Base-by-base conservation (phyloP, 768 basidiomycete species). In the Collybia sordida region DNA sequence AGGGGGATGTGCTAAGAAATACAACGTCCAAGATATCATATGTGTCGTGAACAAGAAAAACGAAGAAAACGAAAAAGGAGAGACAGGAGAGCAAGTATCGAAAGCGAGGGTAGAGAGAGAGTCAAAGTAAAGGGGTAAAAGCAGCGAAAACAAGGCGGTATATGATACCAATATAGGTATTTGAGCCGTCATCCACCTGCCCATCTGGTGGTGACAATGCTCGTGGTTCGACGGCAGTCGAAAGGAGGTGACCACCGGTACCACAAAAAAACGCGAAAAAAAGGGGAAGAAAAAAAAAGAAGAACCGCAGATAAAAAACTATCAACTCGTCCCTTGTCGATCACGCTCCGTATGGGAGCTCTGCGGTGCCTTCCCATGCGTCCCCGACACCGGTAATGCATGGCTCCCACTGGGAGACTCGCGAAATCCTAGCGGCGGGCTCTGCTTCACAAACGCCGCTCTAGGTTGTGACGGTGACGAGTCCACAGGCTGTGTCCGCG, bases 171-270 rank as follows among this genome's bases (percentile, higher is more conserved):
- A 31, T 14, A 27, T 27, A 31, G 31, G 22, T 40, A 45, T 36
- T 56, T 55, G n/a, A 58, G 24, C 49, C 52, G 36, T 63, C 65
- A 15, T 68, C 66, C 43, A 40, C 59, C 35, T 57, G 50, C 14
- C 51, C 61, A 25, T 67, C 69, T 11, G 67, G 65, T 23, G 66
- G 64, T 6, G 67, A 60, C 71, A 72, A 62, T 59, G 22, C 70
- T 55, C n/a, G 72, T 72, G 45, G 69, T 68, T 45, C 72, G 59
- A 40, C 70, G 64, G 58, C n/a, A n/a, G n/a, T n/a, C n/a, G n/a
- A n/a, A n/a, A n/a, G n/a, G n/a, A n/a, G n/a, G n/a, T n/a, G n/a
- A n/a, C n/a, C n/a, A n/a, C n/a, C n/a, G n/a, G n/a, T n/a, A n/a
- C n/a, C n/a, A n/a, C n/a, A n/a, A n/a, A n/a, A n/a, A n/a, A n/a